Conservation (phyloP, 176 grass and related monocot genomes). For the Paspalum notatum region DNA sequence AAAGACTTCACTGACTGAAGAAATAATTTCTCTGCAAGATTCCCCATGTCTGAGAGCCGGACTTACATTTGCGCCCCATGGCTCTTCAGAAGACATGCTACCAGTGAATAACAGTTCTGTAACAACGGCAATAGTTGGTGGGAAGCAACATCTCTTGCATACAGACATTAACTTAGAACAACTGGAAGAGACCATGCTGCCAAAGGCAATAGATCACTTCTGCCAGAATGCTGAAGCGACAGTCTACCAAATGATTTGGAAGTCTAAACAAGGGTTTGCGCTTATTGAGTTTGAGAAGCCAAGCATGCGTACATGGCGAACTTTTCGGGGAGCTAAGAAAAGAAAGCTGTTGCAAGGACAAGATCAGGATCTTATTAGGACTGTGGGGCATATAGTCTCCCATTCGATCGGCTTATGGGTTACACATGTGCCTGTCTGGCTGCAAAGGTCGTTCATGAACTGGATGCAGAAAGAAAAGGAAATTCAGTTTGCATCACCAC, state of each 20-base stretch:
- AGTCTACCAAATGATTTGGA: not conserved
- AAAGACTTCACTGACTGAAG: not conserved
- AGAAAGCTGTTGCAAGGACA: not conserved
- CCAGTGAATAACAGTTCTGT: not conserved
- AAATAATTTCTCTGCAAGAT: not conserved
- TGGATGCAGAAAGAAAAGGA: not conserved
- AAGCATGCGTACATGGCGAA: not conserved
- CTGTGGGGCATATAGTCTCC: not conserved
- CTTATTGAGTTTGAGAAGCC: not conserved
- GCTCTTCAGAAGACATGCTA: not conserved
- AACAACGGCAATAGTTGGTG: not conserved
- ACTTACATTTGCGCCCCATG: not conserved
- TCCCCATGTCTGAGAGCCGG: not conserved
- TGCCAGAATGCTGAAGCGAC: not conserved
- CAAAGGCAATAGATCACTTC: conserved; percentile 2
- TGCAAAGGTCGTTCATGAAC: not conserved
- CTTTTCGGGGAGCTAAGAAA: not conserved
- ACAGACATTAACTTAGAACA: not conserved
- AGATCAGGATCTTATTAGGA: not conserved
- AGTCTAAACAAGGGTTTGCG: not conserved
- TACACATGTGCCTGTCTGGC: not conserved
- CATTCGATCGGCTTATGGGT: not conserved
- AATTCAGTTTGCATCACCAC: not conserved
- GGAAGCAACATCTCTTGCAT: not conserved
- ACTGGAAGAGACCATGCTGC: not conserved